phyloP scores from a whole-genome alignment of 2,329 filamentous ascomycete genomes.

The Grosmannia clavigera region DNA sequence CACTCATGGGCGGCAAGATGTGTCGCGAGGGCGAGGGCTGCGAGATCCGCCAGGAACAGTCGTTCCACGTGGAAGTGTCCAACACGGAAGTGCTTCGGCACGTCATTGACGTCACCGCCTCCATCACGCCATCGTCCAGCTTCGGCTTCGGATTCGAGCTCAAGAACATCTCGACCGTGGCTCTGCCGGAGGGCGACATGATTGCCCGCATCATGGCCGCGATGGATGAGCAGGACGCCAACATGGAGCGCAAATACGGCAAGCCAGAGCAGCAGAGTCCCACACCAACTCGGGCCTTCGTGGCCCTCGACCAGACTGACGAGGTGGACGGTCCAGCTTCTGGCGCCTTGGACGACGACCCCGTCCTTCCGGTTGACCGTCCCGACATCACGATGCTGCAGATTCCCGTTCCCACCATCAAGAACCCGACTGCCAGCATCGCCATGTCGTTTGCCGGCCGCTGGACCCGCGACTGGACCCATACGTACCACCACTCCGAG shows the following conservation, averaged over 20 bases:
- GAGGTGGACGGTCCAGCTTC: neutral
- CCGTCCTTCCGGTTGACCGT: neutral
- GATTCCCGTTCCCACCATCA: neutral
- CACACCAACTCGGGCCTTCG: neutral
- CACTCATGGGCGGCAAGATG: constrained; percentile 7
- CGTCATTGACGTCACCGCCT: constrained; percentile 2
- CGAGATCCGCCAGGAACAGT: constrained; percentile 5
- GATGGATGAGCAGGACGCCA: neutral
- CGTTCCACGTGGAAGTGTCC: constrained; percentile 5
- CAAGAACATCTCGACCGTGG: neutral
- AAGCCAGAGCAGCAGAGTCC: neutral
- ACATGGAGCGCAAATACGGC: neutral
- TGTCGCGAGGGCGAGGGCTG: constrained; percentile 9
- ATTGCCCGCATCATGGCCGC: neutral
- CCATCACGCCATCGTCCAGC: neutral
- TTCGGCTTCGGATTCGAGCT: constrained; percentile 1
- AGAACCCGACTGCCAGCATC: neutral
- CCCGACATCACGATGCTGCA: neutral
- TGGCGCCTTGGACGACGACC: neutral
- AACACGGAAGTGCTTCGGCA: constrained; percentile 9
- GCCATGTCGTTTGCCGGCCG: constrained; percentile 1
- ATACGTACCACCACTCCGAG: constrained; percentile 5
- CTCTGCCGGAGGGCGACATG: neutral
- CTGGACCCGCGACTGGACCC: constrained; percentile 9
- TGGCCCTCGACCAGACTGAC: neutral